A percentile compares a stretch with the other conserved stretches of the same genome.
These are phyloP conservation scores for Aspergillus ustus DNA, from an alignment of 2,329 filamentous ascomycete species.

Conservation along the genomic window DNA sequence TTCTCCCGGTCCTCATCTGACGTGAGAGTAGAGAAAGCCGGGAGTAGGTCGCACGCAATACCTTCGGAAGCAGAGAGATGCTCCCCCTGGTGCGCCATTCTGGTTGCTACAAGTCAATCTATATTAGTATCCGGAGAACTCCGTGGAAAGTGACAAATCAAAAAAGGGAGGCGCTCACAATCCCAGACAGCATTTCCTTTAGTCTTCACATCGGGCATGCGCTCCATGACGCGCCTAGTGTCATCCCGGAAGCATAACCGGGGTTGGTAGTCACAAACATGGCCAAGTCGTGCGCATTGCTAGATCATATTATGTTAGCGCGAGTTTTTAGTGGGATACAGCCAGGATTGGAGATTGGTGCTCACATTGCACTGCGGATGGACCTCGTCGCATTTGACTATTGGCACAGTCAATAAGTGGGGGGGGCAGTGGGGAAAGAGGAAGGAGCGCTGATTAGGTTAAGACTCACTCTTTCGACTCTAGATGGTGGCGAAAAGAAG, in stretches of 20 bases:
- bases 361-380: slow-evolving; percentile 59
- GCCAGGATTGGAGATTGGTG: slow-evolving; percentile 16
- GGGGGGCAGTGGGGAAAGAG: neutral
- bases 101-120: slow-evolving; percentile 28
- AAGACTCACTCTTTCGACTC: slow-evolving; percentile 48
- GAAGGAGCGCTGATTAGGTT: neutral
- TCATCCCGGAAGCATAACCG: slow-evolving; percentile 61
- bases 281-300: slow-evolving; percentile 61
- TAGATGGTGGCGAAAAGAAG: slow-evolving; percentile 20
- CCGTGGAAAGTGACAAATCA: neutral
- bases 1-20: slow-evolving; percentile 63
- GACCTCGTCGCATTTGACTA: slow-evolving; percentile 62
- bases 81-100: slow-evolving; percentile 34
- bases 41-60: slow-evolving; percentile 52
- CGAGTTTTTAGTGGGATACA: neutral
- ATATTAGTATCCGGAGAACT: slow-evolving; percentile 17
- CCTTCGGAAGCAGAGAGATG: slow-evolving; percentile 33
- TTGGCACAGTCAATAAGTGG: slow-evolving; percentile 7
- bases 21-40: slow-evolving; percentile 57
- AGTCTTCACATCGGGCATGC: slow-evolving; percentile 57
- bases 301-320: slow-evolving; percentile 29
- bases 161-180: slow-evolving; percentile 45
- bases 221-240: slow-evolving; percentile 55
- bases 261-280: slow-evolving; percentile 62
- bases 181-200: slow-evolving; percentile 61